phyloP scores from a whole-genome alignment of 2,329 filamentous ascomycete species.

The Calonectria crousiana region DNA sequence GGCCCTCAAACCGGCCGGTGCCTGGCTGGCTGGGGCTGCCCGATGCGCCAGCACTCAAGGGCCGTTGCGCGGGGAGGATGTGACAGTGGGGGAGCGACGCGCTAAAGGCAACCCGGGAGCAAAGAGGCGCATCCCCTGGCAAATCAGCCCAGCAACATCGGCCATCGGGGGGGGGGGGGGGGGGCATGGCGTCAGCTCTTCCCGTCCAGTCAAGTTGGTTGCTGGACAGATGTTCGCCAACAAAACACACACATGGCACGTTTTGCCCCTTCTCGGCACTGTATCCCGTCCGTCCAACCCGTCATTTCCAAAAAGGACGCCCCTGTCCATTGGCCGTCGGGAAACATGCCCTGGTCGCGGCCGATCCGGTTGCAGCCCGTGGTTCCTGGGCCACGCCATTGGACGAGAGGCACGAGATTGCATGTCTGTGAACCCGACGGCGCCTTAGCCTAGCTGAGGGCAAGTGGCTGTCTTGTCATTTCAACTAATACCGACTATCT shows the following conservation, averaged over 20 bases:
- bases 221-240: background rate
- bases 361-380: slow-evolving; percentile 11
- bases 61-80: slow-evolving; percentile 4
- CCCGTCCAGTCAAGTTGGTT: slow-evolving; percentile 1
- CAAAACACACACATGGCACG: background rate
- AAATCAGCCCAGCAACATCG: slow-evolving; percentile 3
- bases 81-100: background rate
- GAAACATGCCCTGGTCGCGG: background rate
- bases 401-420: slow-evolving; percentile 19
- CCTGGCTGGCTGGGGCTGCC: slow-evolving; percentile 2
- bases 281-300: background rate
- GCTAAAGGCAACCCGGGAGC: background rate
- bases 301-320: background rate
- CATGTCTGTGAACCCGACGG: slow-evolving; percentile 11
- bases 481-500: background rate
- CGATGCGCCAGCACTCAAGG: slow-evolving; percentile 2
- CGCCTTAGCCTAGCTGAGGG: background rate
- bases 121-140: background rate
- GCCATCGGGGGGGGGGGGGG: background rate
- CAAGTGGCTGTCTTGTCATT: slow-evolving; percentile 7
- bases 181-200: background rate
- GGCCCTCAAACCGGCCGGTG: background rate
- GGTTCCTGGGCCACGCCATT: slow-evolving; percentile 18
- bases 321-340: background rate
- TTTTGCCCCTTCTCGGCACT: background rate